Evolutionary conservation across 2,329 filamentous ascomycete species (phyloP).

Genomic region (Claviceps lovelessii): DNA sequence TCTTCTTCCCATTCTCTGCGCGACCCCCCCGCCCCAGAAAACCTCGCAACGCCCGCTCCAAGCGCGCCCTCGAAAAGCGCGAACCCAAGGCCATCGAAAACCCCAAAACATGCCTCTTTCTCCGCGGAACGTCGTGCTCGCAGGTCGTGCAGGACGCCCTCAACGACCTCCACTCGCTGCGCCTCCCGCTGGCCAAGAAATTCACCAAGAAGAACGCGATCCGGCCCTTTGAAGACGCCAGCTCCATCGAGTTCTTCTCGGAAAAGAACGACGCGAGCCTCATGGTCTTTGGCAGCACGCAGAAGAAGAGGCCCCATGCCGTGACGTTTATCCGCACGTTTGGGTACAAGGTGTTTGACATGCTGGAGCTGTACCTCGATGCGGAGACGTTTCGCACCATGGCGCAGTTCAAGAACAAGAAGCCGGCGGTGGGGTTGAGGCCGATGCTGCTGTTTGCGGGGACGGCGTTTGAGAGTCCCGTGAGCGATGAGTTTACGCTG

Average conservation of each 20-base stretch:
- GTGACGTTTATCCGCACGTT: slow-evolving; percentile 75
- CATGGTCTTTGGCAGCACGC: slow-evolving; percentile 69
- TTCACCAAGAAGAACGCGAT: slow-evolving; percentile 96
- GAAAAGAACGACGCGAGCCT: slow-evolving; percentile 90
- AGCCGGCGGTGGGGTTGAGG: slow-evolving; percentile 67
- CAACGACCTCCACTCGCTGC: slow-evolving; percentile 71
- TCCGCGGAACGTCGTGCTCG: slow-evolving; percentile 75
- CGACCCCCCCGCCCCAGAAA: slow-evolving; percentile 27
- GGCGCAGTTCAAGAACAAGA: slow-evolving; percentile 61
- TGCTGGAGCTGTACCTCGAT: slow-evolving; percentile 82
- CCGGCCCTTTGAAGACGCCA: slow-evolving; percentile 82
- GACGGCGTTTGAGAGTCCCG: slow-evolving; percentile 71
- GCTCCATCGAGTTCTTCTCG: slow-evolving; percentile 85
- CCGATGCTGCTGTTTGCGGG: slow-evolving; percentile 88
- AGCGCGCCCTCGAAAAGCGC: slow-evolving; percentile 85
- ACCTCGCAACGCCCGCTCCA: slow-evolving; percentile 67
- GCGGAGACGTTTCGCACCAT: slow-evolving; percentile 55
- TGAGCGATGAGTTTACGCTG: slow-evolving; percentile 64
- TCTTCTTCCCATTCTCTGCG: not conserved
- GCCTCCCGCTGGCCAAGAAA: slow-evolving; percentile 70
- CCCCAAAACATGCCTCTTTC: slow-evolving; percentile 76
- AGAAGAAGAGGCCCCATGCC: slow-evolving; percentile 90
- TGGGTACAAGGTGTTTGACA: slow-evolving; percentile 77
- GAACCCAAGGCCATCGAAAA: slow-evolving; percentile 83
- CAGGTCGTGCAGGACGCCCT: slow-evolving; percentile 71